These are phyloP conservation scores for Trichosporon asahii DNA, from an alignment of 1,284 basidiomycete genomes.

Conservation along the genomic window DNA sequence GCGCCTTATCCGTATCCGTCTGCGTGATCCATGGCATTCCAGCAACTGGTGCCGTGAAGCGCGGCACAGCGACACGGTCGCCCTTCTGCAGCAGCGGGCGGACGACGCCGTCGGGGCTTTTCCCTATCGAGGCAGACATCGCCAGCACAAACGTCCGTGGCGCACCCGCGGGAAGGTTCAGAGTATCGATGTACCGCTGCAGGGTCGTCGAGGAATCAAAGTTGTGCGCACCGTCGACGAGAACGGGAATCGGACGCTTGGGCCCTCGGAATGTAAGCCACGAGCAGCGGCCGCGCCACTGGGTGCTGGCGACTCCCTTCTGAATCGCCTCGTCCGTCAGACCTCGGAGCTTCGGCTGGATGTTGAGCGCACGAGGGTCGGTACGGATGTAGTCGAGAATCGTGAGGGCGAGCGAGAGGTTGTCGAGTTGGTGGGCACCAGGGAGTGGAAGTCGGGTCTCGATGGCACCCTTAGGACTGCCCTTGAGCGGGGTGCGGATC, in stretches of 20 bases:
- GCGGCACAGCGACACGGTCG: constrained; percentile 59
- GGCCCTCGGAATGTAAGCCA: constrained; percentile 54
- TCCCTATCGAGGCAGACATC: constrained; percentile 76
- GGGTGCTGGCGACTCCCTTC: constrained; percentile 60
- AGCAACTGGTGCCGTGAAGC: constrained; percentile 66
- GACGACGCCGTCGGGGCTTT: constrained; percentile 69
- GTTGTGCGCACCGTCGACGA: constrained; percentile 96
- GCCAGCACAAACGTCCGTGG: constrained; percentile 65
- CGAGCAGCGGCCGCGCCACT: constrained; percentile 82
- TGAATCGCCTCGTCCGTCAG: constrained; percentile 58
- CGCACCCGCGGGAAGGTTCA: constrained; percentile 44
- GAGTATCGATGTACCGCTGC: constrained; percentile 63
- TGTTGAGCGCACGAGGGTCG: constrained; percentile 47
- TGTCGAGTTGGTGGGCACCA: constrained; percentile 77
- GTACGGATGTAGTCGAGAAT: constrained; percentile 64
- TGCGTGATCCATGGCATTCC: constrained; percentile 88
- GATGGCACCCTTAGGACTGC: constrained; percentile 13
- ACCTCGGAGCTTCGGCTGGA: constrained; percentile 39
- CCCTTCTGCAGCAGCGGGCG: constrained; percentile 58
- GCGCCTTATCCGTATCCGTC: constrained; percentile 58
- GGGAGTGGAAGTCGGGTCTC: constrained; percentile 58
- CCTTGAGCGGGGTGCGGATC: constrained; percentile 26
- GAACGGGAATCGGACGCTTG: constrained; percentile 50
- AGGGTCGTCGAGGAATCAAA: constrained; percentile 72
- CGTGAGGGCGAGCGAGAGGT: constrained; percentile 67